Percentiles rank a stretch among this genome's conserved stretches.
Evolutionary conservation across 1,284 basidiomycete genomes (phyloP).

Genomic region (Leccinum pseudoinsigne): DNA sequence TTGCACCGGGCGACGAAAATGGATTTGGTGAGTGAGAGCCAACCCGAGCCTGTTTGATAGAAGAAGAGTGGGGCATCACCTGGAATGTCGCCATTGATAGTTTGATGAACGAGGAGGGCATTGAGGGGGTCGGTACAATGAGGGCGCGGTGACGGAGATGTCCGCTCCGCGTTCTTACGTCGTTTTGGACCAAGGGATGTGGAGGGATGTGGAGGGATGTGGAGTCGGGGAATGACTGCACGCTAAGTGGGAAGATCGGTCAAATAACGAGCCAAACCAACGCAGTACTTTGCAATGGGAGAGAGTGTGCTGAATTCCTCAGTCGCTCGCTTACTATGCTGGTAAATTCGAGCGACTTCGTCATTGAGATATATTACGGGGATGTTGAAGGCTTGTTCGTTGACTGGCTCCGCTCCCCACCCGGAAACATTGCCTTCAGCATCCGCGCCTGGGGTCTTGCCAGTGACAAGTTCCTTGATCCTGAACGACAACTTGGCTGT

Average conservation of each 20-base stretch:
- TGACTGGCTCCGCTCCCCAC: slow-evolving; percentile 35
- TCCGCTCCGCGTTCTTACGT: neutral
- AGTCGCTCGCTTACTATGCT: slow-evolving; percentile 84
- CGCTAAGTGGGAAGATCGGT: no score
- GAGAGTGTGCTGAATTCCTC: slow-evolving; percentile 87
- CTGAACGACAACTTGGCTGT: slow-evolving; percentile 73
- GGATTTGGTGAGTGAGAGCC: neutral
- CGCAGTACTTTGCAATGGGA: slow-evolving; percentile 88
- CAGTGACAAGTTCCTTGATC: slow-evolving; percentile 55
- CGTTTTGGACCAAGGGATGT: neutral
- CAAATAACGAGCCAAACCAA: slow-evolving; percentile 87
- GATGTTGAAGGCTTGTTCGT: slow-evolving; percentile 52
- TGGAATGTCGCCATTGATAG: neutral
- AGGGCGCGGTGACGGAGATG: neutral
- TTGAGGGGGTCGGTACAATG: neutral
- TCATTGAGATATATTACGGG: slow-evolving; percentile 88
- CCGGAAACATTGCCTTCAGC: slow-evolving; percentile 28
- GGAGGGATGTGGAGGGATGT: neutral
- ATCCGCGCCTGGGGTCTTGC: slow-evolving; percentile 25
- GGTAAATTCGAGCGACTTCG: slow-evolving; percentile 93
- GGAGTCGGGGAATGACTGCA: no score
- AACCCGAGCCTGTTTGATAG: neutral
- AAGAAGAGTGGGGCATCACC: neutral
- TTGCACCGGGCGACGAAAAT: neutral
- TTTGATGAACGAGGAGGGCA: neutral